Base-by-base conservation (phyloP, 352 stramenopile species). In the Phytophthora europaea region DNA sequence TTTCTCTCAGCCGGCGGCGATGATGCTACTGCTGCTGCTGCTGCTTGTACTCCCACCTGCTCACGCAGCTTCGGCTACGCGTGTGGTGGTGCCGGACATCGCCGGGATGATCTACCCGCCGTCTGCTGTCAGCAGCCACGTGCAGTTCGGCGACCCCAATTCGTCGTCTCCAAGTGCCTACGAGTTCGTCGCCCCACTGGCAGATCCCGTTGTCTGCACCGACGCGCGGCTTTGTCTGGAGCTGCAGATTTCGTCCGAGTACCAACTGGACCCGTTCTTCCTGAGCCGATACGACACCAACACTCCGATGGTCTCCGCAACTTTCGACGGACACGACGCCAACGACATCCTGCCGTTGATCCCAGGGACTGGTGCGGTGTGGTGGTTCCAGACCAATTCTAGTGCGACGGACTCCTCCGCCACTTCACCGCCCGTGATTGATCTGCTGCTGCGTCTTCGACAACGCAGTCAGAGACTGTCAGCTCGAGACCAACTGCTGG, bases 391-490 rank as follows among this genome's bases (percentile, higher is more conserved):
- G 31, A 65, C 61, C 7, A 74, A 67, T 23, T 12, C 55, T 13
- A 72, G 33, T 3, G 16, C 15, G n/a, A 57, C 54, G 48, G 23
- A 18, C 61, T n/a, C 28, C 31, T 10, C 10, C 12, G 34, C 4
- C 6, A 52, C 26, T 26, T 20, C 26, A 23, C 10, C 43, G 16
- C 50, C 52, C n/a, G 36, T 59, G 34, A 65, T 85, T 36, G 67
- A 83, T 31, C 1, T 83, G 58, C 34, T 85, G 7, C 67, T 85
- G 13, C 61, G 72, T 10, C 54, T 85, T 62, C 72, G 73, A 18
- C 79, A 85, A 55, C 73, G 70, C 36, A 85, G 79, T 31, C 79
- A 85, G 50, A 40, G 70, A 18, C 45, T 70, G 4, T 70, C 75
- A 2, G 57, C 47, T 18, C 33, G 63, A 43, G 79, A 85, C 48